Evolutionary conservation across 371 early-diverging fungal species (phyloP), one percentile per base, ranked within the genome.

Genomic region (Mucor sp.): DNA sequence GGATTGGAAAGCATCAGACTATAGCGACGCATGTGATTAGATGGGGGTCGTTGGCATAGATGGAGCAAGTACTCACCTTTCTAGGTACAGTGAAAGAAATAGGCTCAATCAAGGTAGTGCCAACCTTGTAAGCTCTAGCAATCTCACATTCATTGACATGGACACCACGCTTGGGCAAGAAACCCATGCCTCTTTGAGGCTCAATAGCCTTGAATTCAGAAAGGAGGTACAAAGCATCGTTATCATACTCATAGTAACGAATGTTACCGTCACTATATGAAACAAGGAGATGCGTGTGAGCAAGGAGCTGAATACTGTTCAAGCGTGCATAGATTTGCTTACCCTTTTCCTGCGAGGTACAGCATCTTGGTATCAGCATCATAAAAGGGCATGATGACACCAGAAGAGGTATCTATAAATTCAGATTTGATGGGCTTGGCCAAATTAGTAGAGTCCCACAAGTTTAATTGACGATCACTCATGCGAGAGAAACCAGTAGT

Each of bases 51-150:
- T 57, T 32, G n/a, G 0, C 5, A 15, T 30, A 14, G 0, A 19
- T 6, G n/a, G 19, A 14, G 6, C 30, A 7, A 5, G n/a, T 6
- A 6, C 15, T 33, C 84, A 93, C 95, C 88, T 93, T 94, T 74
- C 99, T 84, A n/a, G 99, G 99, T 5, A 98, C 99, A 59, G 88
- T 93, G 85, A 99, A 97, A 28, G 95, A 93, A 61, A 99, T 94
- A 21, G 99, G 99, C 78, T 98, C 99, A 58, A 99, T 88, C 64
- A 92, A 68, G 43, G 88, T 89, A 64, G 90, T 90, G 6, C 87
- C 81, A 43, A 98, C 96, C 78, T 99, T 98, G 85, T 87, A 98
- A 37, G 95, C 94, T 58, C 97, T 83, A 56, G 93, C 94, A 63
- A 98, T 88, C 77, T 99, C 99, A 70, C 91, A 90, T 63, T 96